Evolutionary conservation across 495 filamentous ascomycete genomes (phyloP).

Genomic region (Letharia lupina): DNA sequence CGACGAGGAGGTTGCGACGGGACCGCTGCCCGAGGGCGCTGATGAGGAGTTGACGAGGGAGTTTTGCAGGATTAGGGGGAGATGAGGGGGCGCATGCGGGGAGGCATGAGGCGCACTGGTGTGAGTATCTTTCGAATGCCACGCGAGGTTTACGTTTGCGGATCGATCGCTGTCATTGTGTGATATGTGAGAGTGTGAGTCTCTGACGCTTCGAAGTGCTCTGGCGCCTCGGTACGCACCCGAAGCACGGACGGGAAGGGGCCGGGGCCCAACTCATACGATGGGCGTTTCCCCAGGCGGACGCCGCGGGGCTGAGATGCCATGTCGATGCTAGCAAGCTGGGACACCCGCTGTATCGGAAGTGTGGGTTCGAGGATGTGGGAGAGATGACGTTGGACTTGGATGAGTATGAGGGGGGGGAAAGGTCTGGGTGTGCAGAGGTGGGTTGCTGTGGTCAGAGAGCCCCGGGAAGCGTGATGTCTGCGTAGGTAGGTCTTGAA

Average conservation of each 20-base stretch:
- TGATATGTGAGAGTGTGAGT: too few relatives aligned
- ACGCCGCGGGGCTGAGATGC: conserved; percentile 8
- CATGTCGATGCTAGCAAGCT: conserved; percentile 12
- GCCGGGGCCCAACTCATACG: conserved; percentile 1
- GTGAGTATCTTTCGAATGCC: not conserved
- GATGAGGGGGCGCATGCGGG: conserved; percentile 12
- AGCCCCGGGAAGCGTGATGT: conserved; percentile 3
- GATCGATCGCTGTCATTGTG: too few relatives aligned
- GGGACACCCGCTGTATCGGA: conserved; percentile 8
- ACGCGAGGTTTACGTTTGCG: too few relatives aligned
- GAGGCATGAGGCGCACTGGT: conserved; percentile 15
- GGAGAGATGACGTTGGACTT: conserved; percentile 12
- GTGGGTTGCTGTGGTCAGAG: conserved; percentile 16
- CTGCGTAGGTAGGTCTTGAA: not conserved
- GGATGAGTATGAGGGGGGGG: conserved; percentile 2
- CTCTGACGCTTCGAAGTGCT: conserved; percentile 4
- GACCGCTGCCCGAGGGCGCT: not conserved
- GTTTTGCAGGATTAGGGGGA: not conserved
- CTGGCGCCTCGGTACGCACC: conserved; percentile 14
- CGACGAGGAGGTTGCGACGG: not conserved
- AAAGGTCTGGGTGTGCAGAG: conserved; percentile 2
- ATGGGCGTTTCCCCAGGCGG: conserved; percentile 11
- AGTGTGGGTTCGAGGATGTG: conserved; percentile 14
- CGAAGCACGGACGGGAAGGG: conserved; percentile 15
- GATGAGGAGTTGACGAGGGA: conserved; percentile 4